Conservation (phyloP, 345 rosid genomes). For the Chamaenerion angustifolium region DNA sequence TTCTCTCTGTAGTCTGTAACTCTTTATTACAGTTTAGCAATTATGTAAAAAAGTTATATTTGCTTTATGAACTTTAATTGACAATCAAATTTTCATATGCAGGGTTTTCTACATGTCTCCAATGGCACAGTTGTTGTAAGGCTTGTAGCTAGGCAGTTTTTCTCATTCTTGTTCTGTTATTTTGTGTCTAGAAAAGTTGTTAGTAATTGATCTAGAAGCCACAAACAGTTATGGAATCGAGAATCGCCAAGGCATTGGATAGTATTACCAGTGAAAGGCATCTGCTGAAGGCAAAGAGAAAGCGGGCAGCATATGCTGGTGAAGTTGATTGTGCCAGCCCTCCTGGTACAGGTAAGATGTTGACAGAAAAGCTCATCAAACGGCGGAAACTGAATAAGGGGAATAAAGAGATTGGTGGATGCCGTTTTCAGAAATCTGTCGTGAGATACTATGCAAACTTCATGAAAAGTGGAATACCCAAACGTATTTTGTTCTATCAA, state of each 20-base stretch:
- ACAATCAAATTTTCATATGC: slow-evolving; percentile 6
- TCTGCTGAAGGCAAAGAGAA: slow-evolving; percentile 7
- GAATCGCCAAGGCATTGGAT: slow-evolving; percentile 12
- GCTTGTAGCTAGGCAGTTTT: slow-evolving; percentile 1
- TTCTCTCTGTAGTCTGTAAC: too few relatives aligned
- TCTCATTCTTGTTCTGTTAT: background rate
- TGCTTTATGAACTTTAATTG: background rate
- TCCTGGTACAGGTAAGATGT: slow-evolving; percentile 10
- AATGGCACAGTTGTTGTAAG: slow-evolving; percentile 25
- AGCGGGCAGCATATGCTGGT: slow-evolving; percentile 19
- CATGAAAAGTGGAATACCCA: slow-evolving; percentile 47
- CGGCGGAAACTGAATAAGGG: slow-evolving; percentile 32
- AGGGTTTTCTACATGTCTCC: slow-evolving; percentile 19
- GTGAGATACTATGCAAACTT: slow-evolving; percentile 56
- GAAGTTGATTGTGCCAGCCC: slow-evolving; percentile 18
- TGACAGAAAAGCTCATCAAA: slow-evolving; percentile 22
- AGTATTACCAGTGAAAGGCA: slow-evolving; percentile 15
- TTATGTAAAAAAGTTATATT: too few relatives aligned
- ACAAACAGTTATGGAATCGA: slow-evolving; percentile 19
- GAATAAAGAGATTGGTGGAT: slow-evolving; percentile 15
- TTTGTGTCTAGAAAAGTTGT: slow-evolving; percentile 1
- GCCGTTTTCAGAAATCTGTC: slow-evolving; percentile 28
- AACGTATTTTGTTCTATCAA: slow-evolving; percentile 61
- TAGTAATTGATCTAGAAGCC: slow-evolving; percentile 15
- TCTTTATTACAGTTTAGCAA: too few relatives aligned